A percentile compares a stretch with the other conserved stretches of the same genome.
Evolutionary conservation across 495 filamentous ascomycete genomes (phyloP).

Genomic region (Podospora fimiseda): DNA sequence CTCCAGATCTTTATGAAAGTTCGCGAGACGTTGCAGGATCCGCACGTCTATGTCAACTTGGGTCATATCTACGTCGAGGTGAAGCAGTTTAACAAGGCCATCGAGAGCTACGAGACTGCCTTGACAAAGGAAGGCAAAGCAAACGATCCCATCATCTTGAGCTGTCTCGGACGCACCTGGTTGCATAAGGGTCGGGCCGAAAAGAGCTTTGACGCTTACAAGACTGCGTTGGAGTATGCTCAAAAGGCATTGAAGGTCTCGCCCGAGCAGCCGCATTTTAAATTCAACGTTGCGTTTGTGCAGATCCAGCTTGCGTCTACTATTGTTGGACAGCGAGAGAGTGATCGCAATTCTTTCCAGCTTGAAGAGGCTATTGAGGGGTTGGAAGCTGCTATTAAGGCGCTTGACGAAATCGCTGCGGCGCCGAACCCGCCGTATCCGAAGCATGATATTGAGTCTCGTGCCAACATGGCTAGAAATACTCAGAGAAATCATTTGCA

Average conservation of each 20-base stretch:
- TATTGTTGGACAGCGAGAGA: conserved; percentile 66
- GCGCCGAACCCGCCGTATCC: conserved; percentile 86
- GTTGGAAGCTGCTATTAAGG: conserved; percentile 83
- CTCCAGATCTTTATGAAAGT: conserved; percentile 83
- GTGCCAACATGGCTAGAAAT: conserved; percentile 92
- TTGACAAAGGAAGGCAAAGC: conserved; percentile 69
- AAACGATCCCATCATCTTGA: conserved; percentile 73
- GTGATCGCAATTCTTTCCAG: conserved; percentile 69
- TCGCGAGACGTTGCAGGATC: conserved; percentile 78
- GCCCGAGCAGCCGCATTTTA: conserved; percentile 79
- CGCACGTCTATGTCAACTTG: conserved; percentile 81
- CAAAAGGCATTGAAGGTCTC: conserved; percentile 69
- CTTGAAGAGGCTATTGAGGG: conserved; percentile 70
- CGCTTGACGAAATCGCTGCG: conserved; percentile 71
- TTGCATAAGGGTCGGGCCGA: conserved; percentile 78
- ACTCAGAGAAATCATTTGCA: conserved; percentile 89
- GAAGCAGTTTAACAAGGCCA: conserved; percentile 78
- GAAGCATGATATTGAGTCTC: conserved; percentile 79
- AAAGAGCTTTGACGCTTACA: conserved; percentile 70
- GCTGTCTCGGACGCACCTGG: conserved; percentile 94
- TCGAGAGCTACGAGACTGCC: conserved; percentile 92
- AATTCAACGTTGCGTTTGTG: conserved; percentile 97
- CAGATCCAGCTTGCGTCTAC: conserved; percentile 85
- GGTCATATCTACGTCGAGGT: conserved; percentile 89
- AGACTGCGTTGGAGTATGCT: conserved; percentile 79